Conservation (phyloP, 2,329 filamentous ascomycete species). For the Colletotrichum sublineola region DNA sequence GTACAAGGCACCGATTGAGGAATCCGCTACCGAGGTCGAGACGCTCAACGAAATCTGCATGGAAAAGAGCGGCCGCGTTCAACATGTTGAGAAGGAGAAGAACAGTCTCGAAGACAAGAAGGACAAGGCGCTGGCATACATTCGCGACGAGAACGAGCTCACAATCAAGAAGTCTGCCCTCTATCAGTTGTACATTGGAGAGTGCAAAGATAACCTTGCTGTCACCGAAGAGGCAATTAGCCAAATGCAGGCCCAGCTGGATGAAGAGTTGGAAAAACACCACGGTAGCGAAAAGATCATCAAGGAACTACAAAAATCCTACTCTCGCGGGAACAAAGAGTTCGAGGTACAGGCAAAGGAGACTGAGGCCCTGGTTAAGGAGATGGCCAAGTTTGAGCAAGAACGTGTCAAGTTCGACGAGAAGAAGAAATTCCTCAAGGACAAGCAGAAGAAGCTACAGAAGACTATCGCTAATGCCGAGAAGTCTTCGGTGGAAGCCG, state of each 20-base stretch:
- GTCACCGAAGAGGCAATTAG: slow-evolving; percentile 90
- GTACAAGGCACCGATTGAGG: slow-evolving; percentile 97
- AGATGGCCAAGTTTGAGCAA: slow-evolving; percentile 94
- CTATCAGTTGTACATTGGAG: slow-evolving; percentile 91
- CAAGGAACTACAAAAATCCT: slow-evolving; percentile 87
- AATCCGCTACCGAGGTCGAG: slow-evolving; percentile 91
- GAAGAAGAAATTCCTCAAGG: slow-evolving; percentile 92
- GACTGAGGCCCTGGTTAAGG: slow-evolving; percentile 82
- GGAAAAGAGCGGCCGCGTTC: slow-evolving; percentile 94
- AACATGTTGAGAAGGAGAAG: slow-evolving; percentile 98
- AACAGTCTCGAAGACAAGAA: slow-evolving; percentile 95
- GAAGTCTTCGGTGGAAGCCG: slow-evolving; percentile 79
- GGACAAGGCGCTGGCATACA: slow-evolving; percentile 89
- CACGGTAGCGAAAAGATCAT: slow-evolving; percentile 91
- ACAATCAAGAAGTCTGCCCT: slow-evolving; percentile 89
- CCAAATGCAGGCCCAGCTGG: slow-evolving; percentile 90
- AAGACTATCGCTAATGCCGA: slow-evolving; percentile 86
- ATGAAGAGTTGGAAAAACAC: slow-evolving; percentile 91
- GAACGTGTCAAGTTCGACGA: slow-evolving; percentile 98
- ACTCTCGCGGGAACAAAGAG: slow-evolving; percentile 85
- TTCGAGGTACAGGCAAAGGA: slow-evolving; percentile 87
- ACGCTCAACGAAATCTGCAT: slow-evolving; percentile 92
- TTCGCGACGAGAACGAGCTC: slow-evolving; percentile 94
- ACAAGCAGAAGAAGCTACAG: slow-evolving; percentile 95
- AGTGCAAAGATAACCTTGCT: slow-evolving; percentile 88